phyloP scores from a whole-genome alignment of 495 filamentous ascomycete genomes.

The Penicillium lagena region DNA sequence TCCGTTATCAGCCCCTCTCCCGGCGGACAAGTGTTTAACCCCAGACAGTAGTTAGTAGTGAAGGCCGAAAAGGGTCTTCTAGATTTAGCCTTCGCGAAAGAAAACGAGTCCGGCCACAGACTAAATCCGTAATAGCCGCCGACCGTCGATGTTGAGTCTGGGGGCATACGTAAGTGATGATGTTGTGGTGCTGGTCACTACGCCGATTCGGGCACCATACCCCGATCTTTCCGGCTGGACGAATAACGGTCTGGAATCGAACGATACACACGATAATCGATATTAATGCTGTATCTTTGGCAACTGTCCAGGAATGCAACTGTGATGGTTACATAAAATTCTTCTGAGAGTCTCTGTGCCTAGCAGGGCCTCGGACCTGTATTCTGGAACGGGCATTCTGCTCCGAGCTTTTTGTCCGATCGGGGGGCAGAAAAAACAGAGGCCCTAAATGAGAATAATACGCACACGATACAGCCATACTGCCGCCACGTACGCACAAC shows the following conservation, averaged over 20 bases:
- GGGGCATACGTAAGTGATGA: conserved; percentile 24
- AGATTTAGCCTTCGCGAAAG: not conserved
- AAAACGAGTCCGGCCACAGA: not conserved
- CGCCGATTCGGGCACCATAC: conserved; percentile 13
- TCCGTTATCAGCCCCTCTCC: not conserved
- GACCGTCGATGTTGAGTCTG: not conserved
- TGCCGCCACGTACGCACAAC: too few species aligned
- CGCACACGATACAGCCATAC: too few species aligned
- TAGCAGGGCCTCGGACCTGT: not conserved
- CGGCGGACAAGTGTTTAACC: conserved; percentile 1
- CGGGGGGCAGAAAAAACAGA: too few species aligned
- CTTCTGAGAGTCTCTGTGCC: too few species aligned
- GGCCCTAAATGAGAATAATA: too few species aligned
- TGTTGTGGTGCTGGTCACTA: conserved; percentile 13
- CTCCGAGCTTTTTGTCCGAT: not conserved
- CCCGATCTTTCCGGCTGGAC: conserved; percentile 4
- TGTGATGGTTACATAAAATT: too few species aligned
- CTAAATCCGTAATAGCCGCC: too few species aligned
- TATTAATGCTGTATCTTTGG: too few species aligned
- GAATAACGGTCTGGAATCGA: too few species aligned
- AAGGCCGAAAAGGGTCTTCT: not conserved
- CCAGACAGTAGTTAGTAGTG: not conserved
- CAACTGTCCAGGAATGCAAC: too few species aligned
- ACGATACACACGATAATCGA: too few species aligned
- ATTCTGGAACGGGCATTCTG: conserved; percentile 2